Conservation (phyloP, 2,329 filamentous ascomycete genomes). For the Diaporthe destruens region DNA sequence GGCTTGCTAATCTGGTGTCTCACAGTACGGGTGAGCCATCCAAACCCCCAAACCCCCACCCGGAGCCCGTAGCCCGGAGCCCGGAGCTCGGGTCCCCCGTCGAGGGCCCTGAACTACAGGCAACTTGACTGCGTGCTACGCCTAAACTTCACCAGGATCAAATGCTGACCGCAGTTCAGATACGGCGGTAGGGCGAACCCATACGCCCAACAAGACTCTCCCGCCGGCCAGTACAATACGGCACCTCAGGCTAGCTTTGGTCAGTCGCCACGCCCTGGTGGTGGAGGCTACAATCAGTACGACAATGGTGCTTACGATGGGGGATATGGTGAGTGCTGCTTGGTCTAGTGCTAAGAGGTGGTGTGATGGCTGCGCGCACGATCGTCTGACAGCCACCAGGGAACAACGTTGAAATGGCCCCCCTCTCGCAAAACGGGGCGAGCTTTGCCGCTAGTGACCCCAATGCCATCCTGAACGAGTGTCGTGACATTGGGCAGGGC, state of each 20-base stretch:
- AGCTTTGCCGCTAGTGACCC: slow-evolving; percentile 68
- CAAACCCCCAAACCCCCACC: slow-evolving; percentile 20
- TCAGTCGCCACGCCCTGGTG: slow-evolving; percentile 41
- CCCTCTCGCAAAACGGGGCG: slow-evolving; percentile 67
- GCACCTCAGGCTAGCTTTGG: slow-evolving; percentile 28
- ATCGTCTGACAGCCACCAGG: slow-evolving; percentile 30
- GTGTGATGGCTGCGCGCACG: too few relatives aligned
- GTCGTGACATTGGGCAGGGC: slow-evolving; percentile 81
- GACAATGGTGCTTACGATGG: slow-evolving; percentile 20
- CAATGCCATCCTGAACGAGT: slow-evolving; percentile 87
- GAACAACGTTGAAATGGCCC: slow-evolving; percentile 77
- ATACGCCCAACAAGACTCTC: slow-evolving; percentile 65
- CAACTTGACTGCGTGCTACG: background rate
- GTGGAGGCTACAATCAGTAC: slow-evolving; percentile 18
- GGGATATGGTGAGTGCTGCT: slow-evolving; percentile 23
- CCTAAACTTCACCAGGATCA: too few relatives aligned
- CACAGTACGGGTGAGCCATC: slow-evolving; percentile 68
- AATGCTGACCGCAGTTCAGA: slow-evolving; percentile 56
- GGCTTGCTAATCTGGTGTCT: slow-evolving; percentile 55
- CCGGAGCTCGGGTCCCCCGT: too few relatives aligned
- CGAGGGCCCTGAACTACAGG: background rate
- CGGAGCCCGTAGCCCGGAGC: background rate
- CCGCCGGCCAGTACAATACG: slow-evolving; percentile 54
- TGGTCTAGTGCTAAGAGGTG: background rate
- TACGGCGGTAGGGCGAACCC: slow-evolving; percentile 69